Base-by-base conservation (phyloP, 768 basidiomycete genomes). In the Tricholoma terreum region DNA sequence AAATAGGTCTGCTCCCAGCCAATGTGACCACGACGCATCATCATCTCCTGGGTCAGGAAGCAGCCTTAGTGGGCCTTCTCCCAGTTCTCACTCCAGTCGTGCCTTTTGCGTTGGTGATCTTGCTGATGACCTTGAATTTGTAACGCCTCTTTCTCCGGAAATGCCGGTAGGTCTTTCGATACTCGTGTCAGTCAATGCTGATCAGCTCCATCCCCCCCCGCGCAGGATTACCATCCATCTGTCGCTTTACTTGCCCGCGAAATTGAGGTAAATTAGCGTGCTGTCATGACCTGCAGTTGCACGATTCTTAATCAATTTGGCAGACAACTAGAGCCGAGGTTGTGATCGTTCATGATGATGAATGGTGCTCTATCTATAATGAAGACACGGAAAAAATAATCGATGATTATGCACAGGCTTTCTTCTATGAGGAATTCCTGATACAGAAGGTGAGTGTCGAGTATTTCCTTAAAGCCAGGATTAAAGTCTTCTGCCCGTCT, bases 351-450 rank as follows among this genome's bases (percentile, higher is more conserved):
- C 58, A 60, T 31, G 58, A 60, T 22, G 55, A 60, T 31, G 50
- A 49, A 2, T 60, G 58, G 58, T 60, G 58, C 33, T 60, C 54
- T 10, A 21, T 48, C n/a, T 50, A 43, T n/a, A 55, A 48, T 30
- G 49, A 33, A 33, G 40, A 15, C 19, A 52, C 51, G 10, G 42
- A n/a, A 11, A 17, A 19, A 14, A 56, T 56, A 14, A 52, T 60
- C 38, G 55, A 56, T 33, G 58, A 56, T 6, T 60, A 60, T 40
- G 58, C 51, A 6, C 30, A 31, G 19, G 12, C 19, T 24, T 49
- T 60, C 36, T 60, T 60, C 31, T 17, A 52, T 15, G 58, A 21
- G 50, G 74, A 7, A 48, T 63, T 10, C 38, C 14, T 38, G 38
- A 14, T 38, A 38, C 38, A 8, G 38, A 38, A 38, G 38, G 38